phyloP scores from a whole-genome alignment of 208 protist genomes.

The Trypanosoma caninum region DNA sequence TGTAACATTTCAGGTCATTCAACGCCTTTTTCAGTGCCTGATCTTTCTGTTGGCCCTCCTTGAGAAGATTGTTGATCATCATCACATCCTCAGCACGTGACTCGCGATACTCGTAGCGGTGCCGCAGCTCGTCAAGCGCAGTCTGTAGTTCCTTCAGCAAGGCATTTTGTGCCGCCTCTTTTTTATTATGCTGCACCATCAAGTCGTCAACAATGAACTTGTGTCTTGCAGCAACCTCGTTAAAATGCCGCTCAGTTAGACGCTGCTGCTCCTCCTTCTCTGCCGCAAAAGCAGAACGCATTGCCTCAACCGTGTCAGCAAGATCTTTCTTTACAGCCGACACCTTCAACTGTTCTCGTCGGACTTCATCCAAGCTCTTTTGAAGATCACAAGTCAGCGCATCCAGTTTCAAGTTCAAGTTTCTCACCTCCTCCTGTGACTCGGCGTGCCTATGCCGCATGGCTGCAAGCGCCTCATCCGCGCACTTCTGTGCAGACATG shows the following conservation, averaged over 20 bases:
- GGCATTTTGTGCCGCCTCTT: conserved; percentile 30
- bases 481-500: conserved; percentile 15
- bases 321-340: conserved; percentile 7
- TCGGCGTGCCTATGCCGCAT: conserved; percentile 13
- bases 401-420: conserved; percentile 5
- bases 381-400: conserved; percentile 26
- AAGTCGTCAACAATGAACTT: conserved; percentile 49
- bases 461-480: conserved; percentile 17
- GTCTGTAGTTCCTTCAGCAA: conserved; percentile 38
- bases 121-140: conserved; percentile 61
- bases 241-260: conserved; percentile 9
- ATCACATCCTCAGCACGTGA: conserved; percentile 85
- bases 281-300: conserved; percentile 24
- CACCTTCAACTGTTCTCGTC: conserved; percentile 23
- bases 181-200: conserved; percentile 36
- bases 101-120: conserved; percentile 91
- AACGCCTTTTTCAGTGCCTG: conserved; percentile 71
- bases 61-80: conserved; percentile 86
- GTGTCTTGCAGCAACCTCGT: conserved; percentile 35
- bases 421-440: conserved; percentile 15
- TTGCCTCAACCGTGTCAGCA: conserved; percentile 4
- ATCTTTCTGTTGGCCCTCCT: conserved; percentile 67
- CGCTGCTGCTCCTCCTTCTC: not conserved
- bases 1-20: conserved; percentile 91
- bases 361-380: conserved; percentile 20